A percentile compares a stretch with the other conserved stretches of the same genome.
Evolutionary conservation across 495 filamentous ascomycete genomes (phyloP).

Genomic region (Penicilliopsis zonata): DNA sequence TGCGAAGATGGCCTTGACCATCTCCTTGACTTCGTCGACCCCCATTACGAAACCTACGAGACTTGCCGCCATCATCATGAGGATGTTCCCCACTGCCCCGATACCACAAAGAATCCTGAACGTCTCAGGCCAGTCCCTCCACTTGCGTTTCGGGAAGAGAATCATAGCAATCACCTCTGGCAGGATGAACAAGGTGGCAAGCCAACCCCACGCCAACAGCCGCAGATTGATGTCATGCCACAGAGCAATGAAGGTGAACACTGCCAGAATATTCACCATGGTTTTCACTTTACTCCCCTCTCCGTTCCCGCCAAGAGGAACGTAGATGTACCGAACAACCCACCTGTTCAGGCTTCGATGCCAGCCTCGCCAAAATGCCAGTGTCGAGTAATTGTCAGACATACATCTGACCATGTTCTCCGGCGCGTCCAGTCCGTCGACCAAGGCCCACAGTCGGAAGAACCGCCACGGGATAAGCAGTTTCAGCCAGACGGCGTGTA

Average conservation of each 20-base stretch:
- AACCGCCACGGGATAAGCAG: conserved; percentile 93
- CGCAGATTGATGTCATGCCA: conserved; percentile 96
- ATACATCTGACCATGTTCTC: conserved; percentile 99
- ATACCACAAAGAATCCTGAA: conserved; percentile 74
- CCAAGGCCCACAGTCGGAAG: conserved; percentile 87
- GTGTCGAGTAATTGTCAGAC: conserved; percentile 82
- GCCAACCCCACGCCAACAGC: conserved; percentile 92
- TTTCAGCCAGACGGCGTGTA: conserved; percentile 97
- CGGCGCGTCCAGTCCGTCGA: conserved; percentile 86
- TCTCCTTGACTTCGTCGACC: conserved; percentile 68
- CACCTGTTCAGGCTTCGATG: conserved; percentile 90
- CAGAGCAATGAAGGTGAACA: conserved; percentile 94
- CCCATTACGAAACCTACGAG: conserved; percentile 91
- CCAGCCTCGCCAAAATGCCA: conserved; percentile 92
- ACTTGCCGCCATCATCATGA: conserved; percentile 96
- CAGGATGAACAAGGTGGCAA: conserved; percentile 84
- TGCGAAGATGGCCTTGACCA: conserved; percentile 61
- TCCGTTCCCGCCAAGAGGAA: conserved; percentile 68
- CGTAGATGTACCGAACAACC: conserved; percentile 88
- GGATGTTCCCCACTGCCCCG: conserved; percentile 75
- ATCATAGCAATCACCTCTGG: conserved; percentile 66
- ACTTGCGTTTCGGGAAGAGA: conserved; percentile 60
- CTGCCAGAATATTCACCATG: conserved; percentile 64
- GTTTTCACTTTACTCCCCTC: too few species aligned
- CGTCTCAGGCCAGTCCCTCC: conserved; percentile 49